A percentile compares a stretch with the other conserved stretches of the same genome.
Evolutionary conservation across 1,284 basidiomycete species (phyloP).

Genomic region (Naganishia albida): DNA sequence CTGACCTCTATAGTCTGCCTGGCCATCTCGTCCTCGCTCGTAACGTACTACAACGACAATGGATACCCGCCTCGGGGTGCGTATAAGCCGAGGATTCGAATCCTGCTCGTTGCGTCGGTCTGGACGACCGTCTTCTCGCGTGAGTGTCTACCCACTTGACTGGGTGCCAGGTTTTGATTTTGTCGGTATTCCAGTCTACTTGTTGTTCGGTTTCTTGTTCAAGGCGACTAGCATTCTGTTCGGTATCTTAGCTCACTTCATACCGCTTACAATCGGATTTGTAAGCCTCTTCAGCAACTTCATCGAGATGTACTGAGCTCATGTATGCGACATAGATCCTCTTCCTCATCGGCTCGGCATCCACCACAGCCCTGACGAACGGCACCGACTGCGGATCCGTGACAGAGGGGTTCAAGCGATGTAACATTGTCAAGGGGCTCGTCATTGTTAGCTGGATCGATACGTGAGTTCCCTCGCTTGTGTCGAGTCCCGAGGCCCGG

Average conservation of each 20-base stretch:
- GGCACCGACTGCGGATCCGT: conserved; percentile 46
- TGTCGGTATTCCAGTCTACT: conserved; percentile 41
- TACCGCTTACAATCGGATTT: conserved; percentile 49
- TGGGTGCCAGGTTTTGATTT: background rate
- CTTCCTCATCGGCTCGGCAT: conserved; percentile 51
- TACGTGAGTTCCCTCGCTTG: conserved; percentile 36
- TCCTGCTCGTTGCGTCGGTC: conserved; percentile 50
- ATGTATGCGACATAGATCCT: conserved; percentile 45
- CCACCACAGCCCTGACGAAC: conserved; percentile 51
- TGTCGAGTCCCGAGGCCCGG: background rate
- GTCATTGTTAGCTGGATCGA: conserved; percentile 53
- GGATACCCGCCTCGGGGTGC: conserved; percentile 48
- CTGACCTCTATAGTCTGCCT: conserved; percentile 48
- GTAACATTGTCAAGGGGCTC: conserved; percentile 51
- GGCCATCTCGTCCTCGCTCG: conserved; percentile 44
- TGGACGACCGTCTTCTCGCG: conserved; percentile 47
- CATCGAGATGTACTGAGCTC: conserved; percentile 34
- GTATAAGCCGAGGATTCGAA: conserved; percentile 54
- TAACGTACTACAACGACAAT: conserved; percentile 44
- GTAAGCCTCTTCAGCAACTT: conserved; percentile 39
- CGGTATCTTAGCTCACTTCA: conserved; percentile 52
- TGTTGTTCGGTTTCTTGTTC: conserved; percentile 50
- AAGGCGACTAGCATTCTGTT: conserved; percentile 46
- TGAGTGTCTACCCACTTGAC: conserved; percentile 36
- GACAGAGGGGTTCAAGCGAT: conserved; percentile 43